Percentiles rank a stretch among this genome's conserved stretches.
Conservation (phyloP, 1,139 yeast genomes). For the Pichia sp. region DNA sequence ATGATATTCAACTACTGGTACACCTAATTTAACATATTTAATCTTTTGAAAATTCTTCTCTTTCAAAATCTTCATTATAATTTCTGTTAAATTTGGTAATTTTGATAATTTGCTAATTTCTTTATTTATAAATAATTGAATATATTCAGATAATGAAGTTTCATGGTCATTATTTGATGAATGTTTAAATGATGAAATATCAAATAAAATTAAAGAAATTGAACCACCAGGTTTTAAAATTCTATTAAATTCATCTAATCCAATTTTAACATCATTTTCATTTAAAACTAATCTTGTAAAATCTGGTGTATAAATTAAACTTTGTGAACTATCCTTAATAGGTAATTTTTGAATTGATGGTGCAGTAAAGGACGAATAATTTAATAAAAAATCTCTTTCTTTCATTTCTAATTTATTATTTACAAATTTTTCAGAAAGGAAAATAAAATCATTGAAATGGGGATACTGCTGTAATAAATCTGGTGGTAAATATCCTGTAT, state of each 20-base stretch:
- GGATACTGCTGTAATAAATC: constrained; percentile 19
- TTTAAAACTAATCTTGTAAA: constrained; percentile 16
- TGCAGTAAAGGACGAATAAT: constrained; percentile 28
- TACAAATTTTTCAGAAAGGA: constrained; percentile 19
- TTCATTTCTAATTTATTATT: constrained; percentile 17
- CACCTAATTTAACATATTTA: constrained; percentile 24
- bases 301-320: constrained; percentile 24
- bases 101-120: constrained; percentile 7
- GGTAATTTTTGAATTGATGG: constrained; percentile 23
- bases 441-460: constrained; percentile 15
- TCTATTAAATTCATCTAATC: constrained; percentile 25
- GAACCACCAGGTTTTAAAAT: constrained; percentile 26
- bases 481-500: constrained; percentile 20
- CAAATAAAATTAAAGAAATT: constrained; percentile 19
- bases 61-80: constrained; percentile 19
- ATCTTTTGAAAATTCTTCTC: constrained; percentile 24
- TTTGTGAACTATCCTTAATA: constrained; percentile 22
- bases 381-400: constrained; percentile 20
- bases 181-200: constrained; percentile 2
- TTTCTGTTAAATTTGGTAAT: constrained; percentile 18
- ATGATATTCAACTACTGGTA: constrained; percentile 19
- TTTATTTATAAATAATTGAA: constrained; percentile 11
- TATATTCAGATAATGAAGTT: constrained; percentile 9
- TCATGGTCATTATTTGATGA: constrained; percentile 1
- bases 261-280: constrained; percentile 14